Evolutionary conservation across 441 rosid genomes (phyloP).

Genomic region (Erodium moschatum): DNA sequence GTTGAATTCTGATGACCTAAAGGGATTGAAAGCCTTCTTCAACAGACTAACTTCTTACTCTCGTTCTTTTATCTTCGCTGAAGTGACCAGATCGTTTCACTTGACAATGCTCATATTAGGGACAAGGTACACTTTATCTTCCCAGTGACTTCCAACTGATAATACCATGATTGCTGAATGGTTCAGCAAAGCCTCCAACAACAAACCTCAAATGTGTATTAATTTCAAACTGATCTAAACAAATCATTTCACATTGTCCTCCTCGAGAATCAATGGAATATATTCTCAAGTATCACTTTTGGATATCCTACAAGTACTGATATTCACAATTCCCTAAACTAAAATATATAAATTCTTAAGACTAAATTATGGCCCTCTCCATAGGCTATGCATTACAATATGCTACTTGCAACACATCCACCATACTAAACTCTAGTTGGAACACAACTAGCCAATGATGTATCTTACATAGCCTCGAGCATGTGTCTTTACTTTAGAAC

Average conservation of each 20-base stretch:
- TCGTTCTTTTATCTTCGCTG: background rate
- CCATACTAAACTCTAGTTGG: background rate
- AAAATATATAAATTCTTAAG: background rate
- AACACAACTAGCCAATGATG: background rate
- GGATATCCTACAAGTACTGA: background rate
- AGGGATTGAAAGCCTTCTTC: background rate
- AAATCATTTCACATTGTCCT: background rate
- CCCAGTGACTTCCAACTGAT: background rate
- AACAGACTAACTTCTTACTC: background rate
- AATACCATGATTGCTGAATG: background rate
- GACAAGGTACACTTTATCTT: background rate
- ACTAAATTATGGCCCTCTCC: background rate
- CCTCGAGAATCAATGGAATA: background rate
- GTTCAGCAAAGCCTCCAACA: background rate
- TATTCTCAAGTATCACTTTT: background rate
- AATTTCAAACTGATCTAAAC: background rate
- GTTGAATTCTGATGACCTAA: background rate
- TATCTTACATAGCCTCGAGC: conserved; percentile 2
- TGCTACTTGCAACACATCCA: background rate
- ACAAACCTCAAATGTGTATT: background rate
- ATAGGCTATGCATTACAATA: background rate
- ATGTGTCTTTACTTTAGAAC: background rate
- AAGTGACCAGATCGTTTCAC: background rate
- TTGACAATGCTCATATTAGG: background rate
- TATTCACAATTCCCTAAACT: background rate